A percentile compares a stretch with the other conserved stretches of the same genome.
Conservation (phyloP, 2,329 filamentous ascomycete species). For the Torrubiella hemipterigena region DNA sequence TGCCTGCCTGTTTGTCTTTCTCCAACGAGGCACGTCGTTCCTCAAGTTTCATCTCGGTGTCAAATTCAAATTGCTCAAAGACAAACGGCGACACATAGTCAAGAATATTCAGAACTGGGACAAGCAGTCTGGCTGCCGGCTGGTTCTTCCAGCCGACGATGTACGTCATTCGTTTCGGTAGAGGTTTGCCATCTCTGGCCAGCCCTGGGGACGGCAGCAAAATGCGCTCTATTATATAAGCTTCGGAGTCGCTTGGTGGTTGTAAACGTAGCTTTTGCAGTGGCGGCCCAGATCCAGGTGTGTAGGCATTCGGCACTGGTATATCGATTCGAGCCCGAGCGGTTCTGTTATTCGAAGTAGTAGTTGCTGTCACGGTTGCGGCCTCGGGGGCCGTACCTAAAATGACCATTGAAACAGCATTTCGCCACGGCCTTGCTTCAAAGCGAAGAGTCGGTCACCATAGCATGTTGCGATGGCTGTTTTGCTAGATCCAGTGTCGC, state of each 20-base stretch:
- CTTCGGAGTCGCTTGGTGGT: conserved; percentile 36
- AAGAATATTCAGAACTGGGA: conserved; percentile 34
- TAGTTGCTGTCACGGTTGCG: too few relatives aligned
- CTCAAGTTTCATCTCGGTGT: conserved; percentile 29
- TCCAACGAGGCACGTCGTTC: conserved; percentile 18
- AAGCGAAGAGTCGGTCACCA: too few relatives aligned
- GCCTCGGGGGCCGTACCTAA: too few relatives aligned
- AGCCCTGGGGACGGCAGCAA: conserved; percentile 26
- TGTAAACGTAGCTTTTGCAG: conserved; percentile 34
- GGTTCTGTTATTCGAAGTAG: too few relatives aligned
- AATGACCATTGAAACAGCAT: too few relatives aligned
- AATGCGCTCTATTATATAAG: conserved; percentile 44
- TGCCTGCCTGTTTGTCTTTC: conserved; percentile 11
- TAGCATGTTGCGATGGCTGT: too few relatives aligned
- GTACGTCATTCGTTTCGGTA: conserved; percentile 37
- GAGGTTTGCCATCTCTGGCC: conserved; percentile 20
- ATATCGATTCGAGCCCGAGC: neutral
- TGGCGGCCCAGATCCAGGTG: conserved; percentile 33
- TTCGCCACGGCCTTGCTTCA: too few relatives aligned
- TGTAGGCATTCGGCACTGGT: conserved; percentile 22
- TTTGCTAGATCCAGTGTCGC: too few relatives aligned
- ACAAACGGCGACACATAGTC: conserved; percentile 46
- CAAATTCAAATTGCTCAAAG: conserved; percentile 45
- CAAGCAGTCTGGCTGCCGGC: conserved; percentile 32
- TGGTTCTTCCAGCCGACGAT: conserved; percentile 42